A percentile compares a stretch with the other conserved stretches of the same genome.
Evolutionary conservation across 495 filamentous ascomycete genomes (phyloP).

Genomic region (Daldinia decipiens): DNA sequence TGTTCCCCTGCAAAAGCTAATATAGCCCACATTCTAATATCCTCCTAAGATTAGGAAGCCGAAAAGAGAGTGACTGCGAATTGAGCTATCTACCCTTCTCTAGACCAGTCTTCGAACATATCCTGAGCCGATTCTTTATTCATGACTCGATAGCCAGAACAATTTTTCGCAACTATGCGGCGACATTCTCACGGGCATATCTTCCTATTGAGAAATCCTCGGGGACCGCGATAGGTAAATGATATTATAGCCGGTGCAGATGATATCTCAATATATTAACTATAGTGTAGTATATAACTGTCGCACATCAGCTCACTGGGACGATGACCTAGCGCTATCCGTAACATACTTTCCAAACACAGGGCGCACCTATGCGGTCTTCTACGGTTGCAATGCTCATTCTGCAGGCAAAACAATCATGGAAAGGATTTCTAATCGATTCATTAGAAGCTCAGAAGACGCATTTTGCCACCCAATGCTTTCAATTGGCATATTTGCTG

Average conservation of each 20-base stretch:
- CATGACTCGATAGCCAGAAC: constrained; percentile 7
- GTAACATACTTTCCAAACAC: not conserved
- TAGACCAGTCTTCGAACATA: not conserved
- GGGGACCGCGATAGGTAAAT: not conserved
- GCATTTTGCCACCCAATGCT: constrained; percentile 5
- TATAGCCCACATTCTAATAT: not conserved
- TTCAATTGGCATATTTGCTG: constrained; percentile 5
- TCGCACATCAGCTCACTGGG: not conserved
- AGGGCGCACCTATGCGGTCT: not conserved
- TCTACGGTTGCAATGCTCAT: constrained; percentile 4
- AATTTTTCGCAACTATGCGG: not conserved
- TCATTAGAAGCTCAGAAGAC: constrained; percentile 7
- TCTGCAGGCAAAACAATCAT: not conserved
- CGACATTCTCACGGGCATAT: constrained; percentile 2
- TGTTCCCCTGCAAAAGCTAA: not conserved
- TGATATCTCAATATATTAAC: not conserved
- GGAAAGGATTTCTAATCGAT: constrained; percentile 5
- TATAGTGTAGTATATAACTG: not conserved
- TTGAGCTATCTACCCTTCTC: constrained; percentile 6
- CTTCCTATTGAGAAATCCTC: not conserved
- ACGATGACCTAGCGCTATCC: not conserved
- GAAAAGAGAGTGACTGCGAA: not conserved
- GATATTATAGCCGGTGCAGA: not conserved
- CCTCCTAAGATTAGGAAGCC: not conserved
- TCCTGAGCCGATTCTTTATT: not conserved